These are phyloP conservation scores for Plasmodium sp. DNA, from an alignment of 169 alveolate species.

Conservation along the genomic window DNA sequence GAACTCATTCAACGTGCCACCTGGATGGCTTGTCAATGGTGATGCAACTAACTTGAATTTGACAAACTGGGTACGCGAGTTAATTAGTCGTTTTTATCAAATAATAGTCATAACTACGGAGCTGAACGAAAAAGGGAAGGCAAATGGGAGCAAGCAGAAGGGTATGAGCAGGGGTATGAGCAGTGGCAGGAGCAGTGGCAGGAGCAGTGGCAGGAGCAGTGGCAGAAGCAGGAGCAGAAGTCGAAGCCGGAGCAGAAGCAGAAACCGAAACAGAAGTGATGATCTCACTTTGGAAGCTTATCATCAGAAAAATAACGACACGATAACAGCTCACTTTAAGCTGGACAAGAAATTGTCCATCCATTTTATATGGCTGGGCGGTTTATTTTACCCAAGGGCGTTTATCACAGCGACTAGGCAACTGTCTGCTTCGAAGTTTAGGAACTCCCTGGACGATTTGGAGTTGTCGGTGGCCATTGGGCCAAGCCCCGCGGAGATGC, in stretches of 20 bases:
- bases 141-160: not conserved
- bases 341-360: conserved; percentile 34
- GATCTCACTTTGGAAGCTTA: conserved; percentile 17
- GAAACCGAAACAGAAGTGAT: not conserved
- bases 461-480: conserved; percentile 81
- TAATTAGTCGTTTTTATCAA: conserved; percentile 65
- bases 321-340: conserved; percentile 64
- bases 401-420: conserved; percentile 92
- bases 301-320: conserved; percentile 51
- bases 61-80: conserved; percentile 57
- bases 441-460: conserved; percentile 90
- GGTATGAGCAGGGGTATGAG: not conserved
- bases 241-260: not conserved
- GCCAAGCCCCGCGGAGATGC: conserved; percentile 44
- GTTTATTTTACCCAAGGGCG: conserved; percentile 93
- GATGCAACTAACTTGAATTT: conserved; percentile 39
- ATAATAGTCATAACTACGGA: conserved; percentile 67
- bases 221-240: not conserved
- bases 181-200: not conserved
- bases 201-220: not conserved
- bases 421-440: conserved; percentile 84
- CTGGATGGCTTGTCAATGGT: conserved; percentile 68
- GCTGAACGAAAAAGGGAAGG: conserved; percentile 11
- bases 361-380: conserved; percentile 90
- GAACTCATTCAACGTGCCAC: conserved; percentile 67